Conservation (phyloP, 345 rosid species). For the Conringia planisiliqua region DNA sequence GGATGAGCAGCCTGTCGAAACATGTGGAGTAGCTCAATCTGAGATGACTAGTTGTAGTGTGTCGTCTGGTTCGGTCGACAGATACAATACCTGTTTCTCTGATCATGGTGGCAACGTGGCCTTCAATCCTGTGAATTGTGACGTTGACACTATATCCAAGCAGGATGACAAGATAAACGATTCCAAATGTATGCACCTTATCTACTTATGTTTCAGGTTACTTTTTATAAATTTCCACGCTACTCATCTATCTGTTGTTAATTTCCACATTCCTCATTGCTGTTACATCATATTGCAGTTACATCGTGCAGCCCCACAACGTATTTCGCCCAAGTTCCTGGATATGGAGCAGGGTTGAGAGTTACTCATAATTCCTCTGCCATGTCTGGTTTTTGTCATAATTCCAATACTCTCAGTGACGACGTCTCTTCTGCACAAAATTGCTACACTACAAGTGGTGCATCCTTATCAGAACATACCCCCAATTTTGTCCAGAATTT, state of each 20-base stretch:
- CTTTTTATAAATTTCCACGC: neutral
- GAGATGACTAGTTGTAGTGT: constrained; percentile 47
- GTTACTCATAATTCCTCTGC: constrained; percentile 11
- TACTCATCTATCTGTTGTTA: neutral
- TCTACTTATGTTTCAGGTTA: constrained; percentile 13
- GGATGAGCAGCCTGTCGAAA: constrained; percentile 31
- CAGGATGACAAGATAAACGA: constrained; percentile 20
- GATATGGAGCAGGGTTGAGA: constrained; percentile 24
- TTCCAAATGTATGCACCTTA: constrained; percentile 40
- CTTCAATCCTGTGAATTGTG: constrained; percentile 18
- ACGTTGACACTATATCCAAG: constrained; percentile 29
- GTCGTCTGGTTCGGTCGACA: constrained; percentile 42
- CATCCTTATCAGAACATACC: constrained; percentile 6
- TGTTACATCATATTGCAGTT: constrained; percentile 40
- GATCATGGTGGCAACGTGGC: constrained; percentile 30
- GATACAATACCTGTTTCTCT: constrained; percentile 29
- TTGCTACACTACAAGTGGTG: constrained; percentile 33
- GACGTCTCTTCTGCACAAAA: constrained; percentile 31
- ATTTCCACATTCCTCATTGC: constrained; percentile 18
- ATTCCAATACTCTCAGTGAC: constrained; percentile 39
- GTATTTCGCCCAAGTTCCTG: constrained; percentile 21
- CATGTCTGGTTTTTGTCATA: constrained; percentile 38
- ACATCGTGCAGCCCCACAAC: constrained; percentile 28
- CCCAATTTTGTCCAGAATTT: constrained; percentile 22
- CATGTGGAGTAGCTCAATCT: constrained; percentile 37